Evolutionary conservation across 768 basidiomycete species (phyloP).

Genomic region (Trametes cinnabarina): DNA sequence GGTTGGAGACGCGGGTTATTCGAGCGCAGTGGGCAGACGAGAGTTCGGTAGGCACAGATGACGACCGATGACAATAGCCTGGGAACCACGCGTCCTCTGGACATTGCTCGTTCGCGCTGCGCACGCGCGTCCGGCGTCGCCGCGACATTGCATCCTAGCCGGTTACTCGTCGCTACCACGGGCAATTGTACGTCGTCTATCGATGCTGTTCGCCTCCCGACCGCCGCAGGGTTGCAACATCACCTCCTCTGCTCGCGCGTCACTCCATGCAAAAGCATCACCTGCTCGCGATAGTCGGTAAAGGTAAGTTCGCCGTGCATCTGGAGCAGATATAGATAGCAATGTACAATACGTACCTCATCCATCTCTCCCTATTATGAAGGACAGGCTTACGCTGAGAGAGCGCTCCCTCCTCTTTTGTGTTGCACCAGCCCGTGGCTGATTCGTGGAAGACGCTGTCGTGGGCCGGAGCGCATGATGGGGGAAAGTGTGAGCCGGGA

Average conservation of each 20-base stretch:
- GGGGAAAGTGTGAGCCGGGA: not conserved
- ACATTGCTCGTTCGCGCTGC: slow-evolving; percentile 5
- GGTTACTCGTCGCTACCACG: not conserved
- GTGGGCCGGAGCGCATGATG: not conserved
- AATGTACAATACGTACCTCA: slow-evolving; percentile 1
- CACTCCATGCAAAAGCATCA: not conserved
- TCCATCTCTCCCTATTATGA: slow-evolving; percentile 14
- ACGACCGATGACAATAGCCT: slow-evolving; percentile 13
- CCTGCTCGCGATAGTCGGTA: not conserved
- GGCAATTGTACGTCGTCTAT: not conserved
- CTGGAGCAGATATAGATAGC: not conserved
- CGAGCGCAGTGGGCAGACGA: not conserved
- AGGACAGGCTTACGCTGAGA: not conserved
- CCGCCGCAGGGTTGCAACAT: not conserved
- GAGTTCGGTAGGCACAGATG: slow-evolving; percentile 7
- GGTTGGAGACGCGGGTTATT: too few species aligned
- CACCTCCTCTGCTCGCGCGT: not conserved
- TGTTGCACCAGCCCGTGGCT: slow-evolving; percentile 1
- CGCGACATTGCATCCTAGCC: slow-evolving; percentile 9
- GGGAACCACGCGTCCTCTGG: slow-evolving; percentile 9
- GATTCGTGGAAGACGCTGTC: slow-evolving; percentile 2
- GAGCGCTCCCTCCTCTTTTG: slow-evolving; percentile 4
- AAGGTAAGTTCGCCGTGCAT: not conserved
- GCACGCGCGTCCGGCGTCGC: slow-evolving; percentile 3
- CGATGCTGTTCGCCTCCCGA: slow-evolving; percentile 6